phyloP scores from a whole-genome alignment of 1,284 basidiomycete species.

The Mycosarcoma mackinlayi region DNA sequence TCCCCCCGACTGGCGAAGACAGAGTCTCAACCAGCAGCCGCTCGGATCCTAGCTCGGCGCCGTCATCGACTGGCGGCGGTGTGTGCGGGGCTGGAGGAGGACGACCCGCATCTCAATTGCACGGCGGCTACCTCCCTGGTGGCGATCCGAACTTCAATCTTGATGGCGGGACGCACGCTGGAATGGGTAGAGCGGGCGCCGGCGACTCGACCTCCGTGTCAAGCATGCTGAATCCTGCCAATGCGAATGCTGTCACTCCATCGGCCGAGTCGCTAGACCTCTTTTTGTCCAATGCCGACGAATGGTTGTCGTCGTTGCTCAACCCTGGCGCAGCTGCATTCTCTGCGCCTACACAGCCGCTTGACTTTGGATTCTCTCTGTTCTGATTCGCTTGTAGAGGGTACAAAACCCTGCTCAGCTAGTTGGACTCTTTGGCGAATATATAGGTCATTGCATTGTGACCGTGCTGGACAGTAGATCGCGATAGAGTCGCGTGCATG shows the following conservation, averaged over 20 bases:
- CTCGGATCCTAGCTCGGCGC: slow-evolving; percentile 20
- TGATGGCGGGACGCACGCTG: background rate
- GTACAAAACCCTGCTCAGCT: no score
- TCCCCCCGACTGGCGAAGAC: slow-evolving; percentile 30
- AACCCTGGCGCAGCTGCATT: slow-evolving; percentile 39
- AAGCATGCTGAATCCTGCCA: slow-evolving; percentile 9
- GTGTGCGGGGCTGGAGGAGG: background rate
- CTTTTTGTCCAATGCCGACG: slow-evolving; percentile 42
- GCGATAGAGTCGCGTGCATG: no score
- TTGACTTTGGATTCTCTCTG: slow-evolving; percentile 39
- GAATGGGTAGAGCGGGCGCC: background rate
- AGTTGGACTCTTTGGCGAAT: no score
- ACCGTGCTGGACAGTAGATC: no score
- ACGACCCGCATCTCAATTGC: slow-evolving; percentile 4
- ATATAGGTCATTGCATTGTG: background rate
- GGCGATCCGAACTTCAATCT: background rate
- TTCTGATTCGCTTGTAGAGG: slow-evolving; percentile 7
- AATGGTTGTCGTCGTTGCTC: slow-evolving; percentile 43
- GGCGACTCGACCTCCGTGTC: slow-evolving; percentile 6
- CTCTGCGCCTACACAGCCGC: slow-evolving; percentile 26
- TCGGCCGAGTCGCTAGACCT: slow-evolving; percentile 40
- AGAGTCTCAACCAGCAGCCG: slow-evolving; percentile 10
- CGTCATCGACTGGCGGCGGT: slow-evolving; percentile 5
- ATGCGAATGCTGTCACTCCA: slow-evolving; percentile 19
- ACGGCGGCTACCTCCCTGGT: slow-evolving; percentile 6